A percentile compares a stretch with the other conserved stretches of the same genome.
These are phyloP conservation scores for Xylariaceae sp. DNA, from an alignment of 2,329 filamentous ascomycete species.

Conservation along the genomic window DNA sequence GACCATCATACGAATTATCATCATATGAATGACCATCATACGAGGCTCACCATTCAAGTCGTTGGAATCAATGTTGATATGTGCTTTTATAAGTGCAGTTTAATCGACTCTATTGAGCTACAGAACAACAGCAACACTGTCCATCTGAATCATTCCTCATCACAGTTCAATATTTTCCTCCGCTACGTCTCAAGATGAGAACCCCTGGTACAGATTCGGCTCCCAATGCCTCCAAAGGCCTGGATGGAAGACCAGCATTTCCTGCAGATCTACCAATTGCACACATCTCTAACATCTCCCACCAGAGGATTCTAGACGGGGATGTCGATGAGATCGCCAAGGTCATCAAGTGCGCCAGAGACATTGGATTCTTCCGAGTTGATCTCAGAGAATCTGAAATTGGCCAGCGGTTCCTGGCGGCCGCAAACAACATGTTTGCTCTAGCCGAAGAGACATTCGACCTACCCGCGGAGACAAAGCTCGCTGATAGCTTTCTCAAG, in stretches of 20 bases:
- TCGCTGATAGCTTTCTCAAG: constrained; percentile 26
- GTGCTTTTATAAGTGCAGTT: not conserved
- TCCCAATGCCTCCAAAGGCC: constrained; percentile 13
- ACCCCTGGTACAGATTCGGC: constrained; percentile 4
- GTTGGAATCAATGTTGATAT: not conserved
- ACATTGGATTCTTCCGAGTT: constrained; percentile 25
- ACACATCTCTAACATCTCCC: constrained; percentile 25
- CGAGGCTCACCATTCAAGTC: constrained; percentile 2
- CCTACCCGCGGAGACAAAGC: constrained; percentile 23
- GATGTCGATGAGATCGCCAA: constrained; percentile 22
- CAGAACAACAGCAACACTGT: not conserved
- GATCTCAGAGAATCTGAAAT: constrained; percentile 25
- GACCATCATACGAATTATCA: no score
- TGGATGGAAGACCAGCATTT: constrained; percentile 11
- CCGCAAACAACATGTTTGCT: constrained; percentile 24
- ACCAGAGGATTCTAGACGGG: constrained; percentile 20
- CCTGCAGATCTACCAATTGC: constrained; percentile 19
- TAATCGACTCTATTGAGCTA: not conserved
- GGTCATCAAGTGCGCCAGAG: constrained; percentile 21
- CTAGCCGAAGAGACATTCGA: constrained; percentile 23
- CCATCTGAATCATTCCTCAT: not conserved
- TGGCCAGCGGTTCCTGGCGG: constrained; percentile 16
- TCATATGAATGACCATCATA: no score
- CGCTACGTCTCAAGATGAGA: constrained; percentile 7
- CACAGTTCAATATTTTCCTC: not conserved